Conservation (phyloP, 331 rosid genomes). For the Pyracantha coccinea region DNA sequence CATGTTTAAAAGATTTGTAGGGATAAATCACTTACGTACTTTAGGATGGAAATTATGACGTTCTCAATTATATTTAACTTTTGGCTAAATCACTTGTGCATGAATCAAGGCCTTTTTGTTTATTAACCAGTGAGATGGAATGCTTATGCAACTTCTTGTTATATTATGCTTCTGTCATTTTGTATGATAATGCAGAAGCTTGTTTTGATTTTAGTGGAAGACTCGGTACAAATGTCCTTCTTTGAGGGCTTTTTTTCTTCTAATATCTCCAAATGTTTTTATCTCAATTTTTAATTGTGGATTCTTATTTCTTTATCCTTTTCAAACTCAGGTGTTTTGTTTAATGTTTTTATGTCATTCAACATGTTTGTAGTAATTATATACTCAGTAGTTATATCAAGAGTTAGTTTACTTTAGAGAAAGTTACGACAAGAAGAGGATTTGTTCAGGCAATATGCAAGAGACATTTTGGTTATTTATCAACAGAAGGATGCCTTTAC, state of each 20-base stretch:
- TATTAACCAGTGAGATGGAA: neutral
- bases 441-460: neutral
- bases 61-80: neutral
- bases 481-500: neutral
- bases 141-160: neutral
- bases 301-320: neutral
- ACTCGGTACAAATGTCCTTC: slow-evolving; percentile 1
- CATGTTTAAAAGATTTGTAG: too few relatives aligned
- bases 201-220: slow-evolving; percentile 8
- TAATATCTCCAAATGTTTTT: neutral
- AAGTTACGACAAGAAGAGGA: neutral
- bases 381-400: neutral
- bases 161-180: neutral
- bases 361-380: neutral
- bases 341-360: neutral
- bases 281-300: neutral
- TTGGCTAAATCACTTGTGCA: neutral
- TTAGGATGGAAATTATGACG: neutral
- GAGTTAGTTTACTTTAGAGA: neutral
- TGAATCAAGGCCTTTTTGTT: neutral
- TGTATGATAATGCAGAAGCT: slow-evolving; percentile 3
- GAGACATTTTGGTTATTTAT: neutral
- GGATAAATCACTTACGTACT: neutral
- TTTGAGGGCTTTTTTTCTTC: neutral
- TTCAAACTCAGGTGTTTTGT: neutral